Base-by-base conservation (phyloP, 176 grass and related monocot species). In the Avena eriantha region DNA sequence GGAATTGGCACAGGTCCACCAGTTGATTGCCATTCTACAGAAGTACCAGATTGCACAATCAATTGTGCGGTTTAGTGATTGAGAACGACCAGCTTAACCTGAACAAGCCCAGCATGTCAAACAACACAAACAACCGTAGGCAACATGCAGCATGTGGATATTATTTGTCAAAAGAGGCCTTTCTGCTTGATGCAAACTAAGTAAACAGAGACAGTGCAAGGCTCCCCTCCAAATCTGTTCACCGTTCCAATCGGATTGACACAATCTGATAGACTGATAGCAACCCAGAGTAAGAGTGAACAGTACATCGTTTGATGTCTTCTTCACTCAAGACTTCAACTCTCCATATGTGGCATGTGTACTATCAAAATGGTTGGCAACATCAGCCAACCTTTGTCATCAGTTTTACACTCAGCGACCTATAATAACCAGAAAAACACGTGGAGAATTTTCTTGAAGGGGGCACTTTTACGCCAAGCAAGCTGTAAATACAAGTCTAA, bases 271-370 rank as follows among this genome's bases (percentile, higher is more conserved):
- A 59, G 63, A 43, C 14, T 76, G 47, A 76, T 53, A 76, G 73
- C 73, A 76, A 53, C 73, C 72, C 47, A 31, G 72, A 43, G 33
- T 71, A 53, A 71, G 18, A 60, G 82, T 29, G 39, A 67, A 79
- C 49, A 78, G 43, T 21, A 69, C 47, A 80, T 80, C 18, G 8
- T 19, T 78, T 8, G 16, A 86, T 78, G 79, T 86, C 88, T 63
- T 24, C 29, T 22, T 90, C 78, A 82, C 63, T 90, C 83, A 82
- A 51, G 23, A 43, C 53, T 43, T 78, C 73, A 34, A 46, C 43
- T 77, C 41, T 31, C 35, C 17, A 26, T 63, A 33, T 39, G 67
- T 24, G 26, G 18, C 35, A 71, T 43, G 21, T 31, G 26, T 85
- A 57, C 47, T 51, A 85, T 85, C 76, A 75, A 75, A 76, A 51